Evolutionary conservation across 1,284 basidiomycete genomes (phyloP), one percentile per base, ranked within the genome.

Genomic region (Xerocomus amazonicus): DNA sequence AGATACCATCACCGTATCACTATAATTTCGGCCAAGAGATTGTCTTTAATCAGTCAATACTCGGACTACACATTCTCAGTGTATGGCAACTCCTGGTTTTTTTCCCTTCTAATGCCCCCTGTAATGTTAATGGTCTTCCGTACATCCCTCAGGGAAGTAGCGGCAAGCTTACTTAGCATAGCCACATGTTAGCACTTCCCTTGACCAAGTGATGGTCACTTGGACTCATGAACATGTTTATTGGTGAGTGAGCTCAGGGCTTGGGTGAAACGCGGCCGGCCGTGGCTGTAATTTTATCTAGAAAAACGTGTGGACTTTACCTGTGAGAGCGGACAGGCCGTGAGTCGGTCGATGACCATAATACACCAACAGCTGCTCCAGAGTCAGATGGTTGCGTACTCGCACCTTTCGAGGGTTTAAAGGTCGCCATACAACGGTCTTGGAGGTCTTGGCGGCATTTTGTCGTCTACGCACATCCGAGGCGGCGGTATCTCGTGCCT

Each of bases 401-500:
- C 4, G 19, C 19, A 23, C 4, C 19, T 2, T 23, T 23, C 19
- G 19, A 23, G 19, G 19, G 19, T 23, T 4, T 3, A 23, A 23
- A 23, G 19, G 19, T 23, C 19, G 19, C 19, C 19, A 23, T 23
- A 4, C 19, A 23, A 23, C 19, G 19, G 19, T 23, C 19, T 23
- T 23, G 19, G 3, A 23, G 19, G 19, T 4, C 19, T 23, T 23
- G 19, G 19, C 19, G 19, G 19, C 19, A 95, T 95, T 55, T 74
- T 90, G 7, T 80, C 85, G 26, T 86, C 0, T 4, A 23, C 19
- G 19, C 92, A 95, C 70, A 93, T 95, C 57, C 19, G 19, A 23
- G 92, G 95, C 65, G 92, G 92, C 40, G 92, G 91, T 91, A 0
- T 94, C 95, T 70, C 17, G 36, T 37, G 36, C 23, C 36, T 37